These are phyloP conservation scores for Aspergillus baeticus DNA, from an alignment of 495 filamentous ascomycete genomes.

Conservation along the genomic window DNA sequence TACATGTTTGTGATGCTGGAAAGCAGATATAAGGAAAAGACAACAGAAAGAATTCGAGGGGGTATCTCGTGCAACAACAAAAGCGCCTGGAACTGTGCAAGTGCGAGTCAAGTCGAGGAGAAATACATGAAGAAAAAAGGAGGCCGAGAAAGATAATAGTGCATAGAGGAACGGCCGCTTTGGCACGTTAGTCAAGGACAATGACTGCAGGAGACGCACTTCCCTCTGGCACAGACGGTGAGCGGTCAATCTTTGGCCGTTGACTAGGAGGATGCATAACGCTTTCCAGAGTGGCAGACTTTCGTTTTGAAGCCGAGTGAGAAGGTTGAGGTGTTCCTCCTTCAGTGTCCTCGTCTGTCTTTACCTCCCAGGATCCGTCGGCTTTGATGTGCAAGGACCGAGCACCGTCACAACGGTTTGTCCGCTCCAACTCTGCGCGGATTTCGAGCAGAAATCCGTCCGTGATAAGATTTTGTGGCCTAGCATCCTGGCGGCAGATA, in stretches of 20 bases:
- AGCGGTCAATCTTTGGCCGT: constrained; percentile 16
- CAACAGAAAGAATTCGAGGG: constrained; percentile 3
- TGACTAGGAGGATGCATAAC: neutral
- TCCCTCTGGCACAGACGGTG: neutral
- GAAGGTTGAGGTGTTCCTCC: neutral
- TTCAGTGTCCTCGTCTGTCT: constrained; percentile 26
- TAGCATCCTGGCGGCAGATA: constrained; percentile 70
- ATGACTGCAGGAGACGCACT: constrained; percentile 27
- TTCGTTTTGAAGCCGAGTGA: constrained; percentile 6
- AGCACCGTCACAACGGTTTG: constrained; percentile 35
- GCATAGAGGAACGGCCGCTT: no score
- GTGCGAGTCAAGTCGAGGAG: neutral
- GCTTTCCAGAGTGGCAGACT: constrained; percentile 1
- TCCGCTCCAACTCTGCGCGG: constrained; percentile 42
- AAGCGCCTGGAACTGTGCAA: constrained; percentile 7
- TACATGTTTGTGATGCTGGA: neutral
- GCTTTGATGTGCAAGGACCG: constrained; percentile 57
- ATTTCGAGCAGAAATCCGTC: constrained; percentile 71
- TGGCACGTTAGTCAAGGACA: constrained; percentile 28
- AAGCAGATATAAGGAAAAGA: constrained; percentile 9
- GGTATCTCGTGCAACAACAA: constrained; percentile 18
- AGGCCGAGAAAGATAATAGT: no score
- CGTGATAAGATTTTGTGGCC: constrained; percentile 64
- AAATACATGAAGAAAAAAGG: constrained; percentile 1
- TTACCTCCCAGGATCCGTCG: constrained; percentile 58